Evolutionary conservation across 2,329 filamentous ascomycete species (phyloP).

Genomic region (Verticillium albo-atrum): DNA sequence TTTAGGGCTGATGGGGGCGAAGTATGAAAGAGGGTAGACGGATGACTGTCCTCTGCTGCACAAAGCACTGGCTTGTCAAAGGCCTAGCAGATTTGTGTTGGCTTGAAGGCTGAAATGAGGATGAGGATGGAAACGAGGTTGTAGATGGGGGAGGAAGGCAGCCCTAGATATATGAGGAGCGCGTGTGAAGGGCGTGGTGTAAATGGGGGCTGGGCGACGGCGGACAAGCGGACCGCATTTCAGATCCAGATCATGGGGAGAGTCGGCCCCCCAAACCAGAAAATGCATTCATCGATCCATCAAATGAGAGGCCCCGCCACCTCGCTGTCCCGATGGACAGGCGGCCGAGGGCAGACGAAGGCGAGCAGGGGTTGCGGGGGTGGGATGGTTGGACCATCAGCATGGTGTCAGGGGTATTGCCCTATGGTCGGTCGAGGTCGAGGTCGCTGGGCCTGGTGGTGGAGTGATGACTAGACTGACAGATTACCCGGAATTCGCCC

Average conservation of each 20-base stretch:
- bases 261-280: not conserved
- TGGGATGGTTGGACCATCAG: not conserved
- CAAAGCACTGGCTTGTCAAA: not conserved
- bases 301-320: not conserved
- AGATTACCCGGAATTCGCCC: not conserved
- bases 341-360: not conserved
- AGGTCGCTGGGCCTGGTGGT: not conserved
- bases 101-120: not conserved
- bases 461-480: not conserved
- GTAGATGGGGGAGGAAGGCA: not conserved
- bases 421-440: not conserved
- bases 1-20: not conserved
- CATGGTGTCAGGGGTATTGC: not conserved
- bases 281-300: not conserved
- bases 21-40: not conserved
- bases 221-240: slow-evolving; percentile 2
- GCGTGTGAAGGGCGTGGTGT: not conserved
- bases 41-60: not conserved
- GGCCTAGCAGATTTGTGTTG: not conserved
- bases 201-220: not conserved
- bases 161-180: not conserved
- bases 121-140: too few species aligned
- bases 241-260: not conserved
- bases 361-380: not conserved
- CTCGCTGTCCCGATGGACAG: not conserved